Conservation (phyloP, 2,329 filamentous ascomycete genomes). For the Colletotrichum sp. region DNA sequence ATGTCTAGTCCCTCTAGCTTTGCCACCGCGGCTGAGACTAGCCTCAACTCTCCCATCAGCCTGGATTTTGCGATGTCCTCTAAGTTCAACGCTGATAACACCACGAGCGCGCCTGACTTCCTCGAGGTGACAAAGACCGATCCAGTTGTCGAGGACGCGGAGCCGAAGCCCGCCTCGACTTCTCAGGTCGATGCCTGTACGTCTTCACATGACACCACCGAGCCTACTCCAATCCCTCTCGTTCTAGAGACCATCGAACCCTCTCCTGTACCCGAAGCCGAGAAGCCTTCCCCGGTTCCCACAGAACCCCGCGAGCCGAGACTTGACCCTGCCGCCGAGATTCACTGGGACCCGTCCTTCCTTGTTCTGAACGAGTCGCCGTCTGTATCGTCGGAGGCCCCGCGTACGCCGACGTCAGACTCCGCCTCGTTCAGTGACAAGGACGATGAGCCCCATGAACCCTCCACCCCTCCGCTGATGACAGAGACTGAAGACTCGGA, state of each 20-base stretch:
- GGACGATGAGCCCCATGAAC: slow-evolving; percentile 2
- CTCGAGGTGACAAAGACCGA: neutral
- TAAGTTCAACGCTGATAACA: neutral
- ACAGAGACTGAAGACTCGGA: slow-evolving; percentile 20
- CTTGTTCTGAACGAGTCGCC: neutral
- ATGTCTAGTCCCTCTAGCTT: slow-evolving; percentile 16
- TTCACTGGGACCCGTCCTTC: neutral
- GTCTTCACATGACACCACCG: slow-evolving; percentile 4
- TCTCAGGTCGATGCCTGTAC: slow-evolving; percentile 12
- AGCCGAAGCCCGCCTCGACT: neutral
- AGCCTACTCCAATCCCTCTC: neutral
- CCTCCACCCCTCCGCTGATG: slow-evolving; percentile 10
- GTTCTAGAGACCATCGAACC: neutral
- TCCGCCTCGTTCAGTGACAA: slow-evolving; percentile 8
- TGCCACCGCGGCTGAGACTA: slow-evolving; percentile 8
- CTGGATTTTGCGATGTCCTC: neutral
- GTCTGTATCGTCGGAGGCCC: neutral
- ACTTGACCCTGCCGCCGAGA: neutral
- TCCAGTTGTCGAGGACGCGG: neutral
- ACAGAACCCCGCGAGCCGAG: neutral
- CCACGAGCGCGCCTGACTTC: neutral
- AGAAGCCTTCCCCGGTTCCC: neutral
- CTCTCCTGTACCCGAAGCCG: neutral
- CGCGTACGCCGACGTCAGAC: slow-evolving; percentile 3
- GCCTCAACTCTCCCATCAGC: slow-evolving; percentile 8